These are phyloP conservation scores for Nothophaeocryptopus gaeumannii DNA, from an alignment of 2,329 filamentous ascomycete genomes.

Conservation along the genomic window DNA sequence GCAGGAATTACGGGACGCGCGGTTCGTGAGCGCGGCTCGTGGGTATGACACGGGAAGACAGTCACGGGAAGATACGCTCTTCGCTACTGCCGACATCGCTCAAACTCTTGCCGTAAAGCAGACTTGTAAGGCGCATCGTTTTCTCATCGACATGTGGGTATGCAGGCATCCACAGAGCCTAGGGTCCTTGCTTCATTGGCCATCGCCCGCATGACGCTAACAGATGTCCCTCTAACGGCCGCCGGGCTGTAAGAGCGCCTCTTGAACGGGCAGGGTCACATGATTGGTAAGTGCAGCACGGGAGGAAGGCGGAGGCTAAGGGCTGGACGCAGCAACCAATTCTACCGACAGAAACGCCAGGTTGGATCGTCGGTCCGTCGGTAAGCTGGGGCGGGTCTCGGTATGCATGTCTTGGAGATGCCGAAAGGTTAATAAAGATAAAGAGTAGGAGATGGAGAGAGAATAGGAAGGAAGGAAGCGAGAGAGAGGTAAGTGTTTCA, in stretches of 20 bases:
- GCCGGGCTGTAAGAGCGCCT: background rate
- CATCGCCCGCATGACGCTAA: constrained; percentile 3
- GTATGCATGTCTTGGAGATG: background rate
- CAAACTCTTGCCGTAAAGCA: no score
- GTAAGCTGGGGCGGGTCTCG: background rate
- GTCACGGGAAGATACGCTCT: no score
- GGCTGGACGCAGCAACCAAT: background rate
- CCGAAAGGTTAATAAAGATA: no score
- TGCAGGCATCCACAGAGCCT: no score
- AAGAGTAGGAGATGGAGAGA: no score
- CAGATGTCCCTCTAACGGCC: constrained; percentile 1
- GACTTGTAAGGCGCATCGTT: no score
- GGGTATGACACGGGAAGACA: background rate
- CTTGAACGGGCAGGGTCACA: background rate
- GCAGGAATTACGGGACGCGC: no score
- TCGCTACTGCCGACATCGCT: background rate
- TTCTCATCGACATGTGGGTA: no score
- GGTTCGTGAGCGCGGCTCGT: background rate
- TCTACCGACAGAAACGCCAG: constrained; percentile 1
- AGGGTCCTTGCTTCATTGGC: no score
- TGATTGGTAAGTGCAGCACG: background rate
- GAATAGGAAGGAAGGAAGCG: no score
- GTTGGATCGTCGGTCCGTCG: background rate
- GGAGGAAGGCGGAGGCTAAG: background rate
- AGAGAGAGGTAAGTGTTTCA: no score